Base-by-base conservation (phyloP, 225 moss, liverwort and hornwort genomes). In the Climacium dendroides region DNA sequence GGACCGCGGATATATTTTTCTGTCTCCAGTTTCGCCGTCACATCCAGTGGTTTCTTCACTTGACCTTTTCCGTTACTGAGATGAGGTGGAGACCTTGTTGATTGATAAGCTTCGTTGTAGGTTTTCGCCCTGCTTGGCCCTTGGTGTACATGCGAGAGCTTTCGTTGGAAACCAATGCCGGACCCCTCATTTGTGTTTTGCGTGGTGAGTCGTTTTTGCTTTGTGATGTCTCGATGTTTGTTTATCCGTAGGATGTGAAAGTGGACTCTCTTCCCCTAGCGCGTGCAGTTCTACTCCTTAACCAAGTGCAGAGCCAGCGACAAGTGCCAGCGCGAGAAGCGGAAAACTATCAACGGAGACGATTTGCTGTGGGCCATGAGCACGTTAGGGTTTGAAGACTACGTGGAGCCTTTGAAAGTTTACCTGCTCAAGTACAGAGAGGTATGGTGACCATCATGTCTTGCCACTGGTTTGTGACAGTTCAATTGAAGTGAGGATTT, bases 321-420 rank as follows among this genome's bases (percentile, higher is more conserved):
- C 82, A 98, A 98, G 89, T 98, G 98, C 84, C 98, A 98, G 87
- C 87, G 98, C 28, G 96, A 98, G 43, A 98, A 96, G 89, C 87
- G 96, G 12, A 98, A 96, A 87, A 98, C 98, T 4, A 98, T 98
- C 65, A 98, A 98, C 54, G 98, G 98, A 15, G 98, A 98, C 66
- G 98, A 98, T 86, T 84, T 98, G 39, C 89, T 98, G 8, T 98
- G 98, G 98, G 98, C 98, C n/a, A 98, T 98, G 98, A 98, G 98
- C 90, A 98, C 98, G 34, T 88, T 98, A 92, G 96, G 98, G 91
- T 98, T 98, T 54, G 98, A 98, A 64, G 98, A 98, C 85, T 96
- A 98, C 55, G 96, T 96, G 66, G 98, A 98, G 88, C 96, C 98
- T 9, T 78, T 98, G 89, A 98, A 96, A 84, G 92, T 98, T 6